These are phyloP conservation scores for Boletellus ananiceps DNA, from an alignment of 768 basidiomycete genomes.

Conservation along the genomic window DNA sequence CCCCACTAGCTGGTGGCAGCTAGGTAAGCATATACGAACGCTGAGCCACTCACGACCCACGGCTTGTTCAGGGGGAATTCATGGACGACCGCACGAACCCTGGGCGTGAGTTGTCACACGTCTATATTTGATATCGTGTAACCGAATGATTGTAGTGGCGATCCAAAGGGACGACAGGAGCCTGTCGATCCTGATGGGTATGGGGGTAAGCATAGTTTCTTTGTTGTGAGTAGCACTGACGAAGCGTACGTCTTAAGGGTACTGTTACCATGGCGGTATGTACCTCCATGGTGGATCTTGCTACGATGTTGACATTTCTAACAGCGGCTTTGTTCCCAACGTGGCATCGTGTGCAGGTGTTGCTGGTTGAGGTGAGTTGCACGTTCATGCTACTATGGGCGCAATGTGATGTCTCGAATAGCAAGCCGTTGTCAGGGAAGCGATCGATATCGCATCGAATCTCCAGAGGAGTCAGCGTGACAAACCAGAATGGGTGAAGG, in stretches of 20 bases:
- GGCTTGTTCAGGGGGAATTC: conserved; percentile 8
- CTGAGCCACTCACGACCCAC: neutral
- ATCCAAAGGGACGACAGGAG: conserved; percentile 7
- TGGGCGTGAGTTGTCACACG: conserved; percentile 1
- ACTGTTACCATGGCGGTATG: conserved; percentile 17
- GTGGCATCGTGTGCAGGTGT: conserved; percentile 12
- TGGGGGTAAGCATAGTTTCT: conserved; percentile 2
- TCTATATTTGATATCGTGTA: neutral
- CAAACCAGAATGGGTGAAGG: conserved; percentile 1
- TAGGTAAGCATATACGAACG: conserved; percentile 1
- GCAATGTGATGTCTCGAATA: neutral
- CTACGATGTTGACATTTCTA: neutral
- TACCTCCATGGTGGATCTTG: neutral
- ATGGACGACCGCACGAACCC: conserved; percentile 13
- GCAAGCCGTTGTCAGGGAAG: conserved; percentile 17
- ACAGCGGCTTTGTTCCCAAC: conserved; percentile 18
- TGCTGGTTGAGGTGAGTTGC: conserved; percentile 12
- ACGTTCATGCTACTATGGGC: neutral
- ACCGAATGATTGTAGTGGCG: conserved; percentile 11
- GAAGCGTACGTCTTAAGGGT: conserved; percentile 3
- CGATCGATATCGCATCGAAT: conserved; percentile 6
- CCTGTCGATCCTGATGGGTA: conserved; percentile 1
- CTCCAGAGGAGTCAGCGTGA: neutral
- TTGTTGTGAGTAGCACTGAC: neutral
- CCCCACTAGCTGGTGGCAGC: conserved; percentile 12